Percentiles rank a stretch among this genome's conserved stretches.
phyloP scores from a whole-genome alignment of 306 rosid genomes.

The Casuarina equisetifolia region DNA sequence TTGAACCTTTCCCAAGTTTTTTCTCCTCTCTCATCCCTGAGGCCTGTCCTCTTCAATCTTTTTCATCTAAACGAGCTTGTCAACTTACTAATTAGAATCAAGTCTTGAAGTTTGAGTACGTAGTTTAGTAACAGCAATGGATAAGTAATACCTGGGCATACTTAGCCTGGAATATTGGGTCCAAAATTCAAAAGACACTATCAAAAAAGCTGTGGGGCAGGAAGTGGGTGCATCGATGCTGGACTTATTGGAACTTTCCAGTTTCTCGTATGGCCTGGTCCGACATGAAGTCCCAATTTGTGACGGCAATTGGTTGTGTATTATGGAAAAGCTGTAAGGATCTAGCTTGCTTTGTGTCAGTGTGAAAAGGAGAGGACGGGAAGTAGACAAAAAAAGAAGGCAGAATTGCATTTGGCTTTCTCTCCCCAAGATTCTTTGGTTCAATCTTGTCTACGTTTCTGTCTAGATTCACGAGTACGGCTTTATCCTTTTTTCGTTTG shows the following conservation, averaged over 20 bases:
- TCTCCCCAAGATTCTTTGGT: neutral
- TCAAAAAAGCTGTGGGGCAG: neutral
- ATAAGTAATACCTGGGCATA: neutral
- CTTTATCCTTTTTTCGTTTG: neutral
- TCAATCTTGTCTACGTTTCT: conserved; percentile 25
- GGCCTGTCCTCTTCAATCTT: conserved; percentile 13
- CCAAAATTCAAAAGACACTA: neutral
- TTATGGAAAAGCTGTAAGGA: conserved; percentile 15
- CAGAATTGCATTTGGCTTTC: no score
- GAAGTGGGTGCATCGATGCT: neutral
- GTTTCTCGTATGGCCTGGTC: neutral
- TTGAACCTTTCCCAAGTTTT: neutral
- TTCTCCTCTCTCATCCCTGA: neutral
- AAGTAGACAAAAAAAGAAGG: neutral
- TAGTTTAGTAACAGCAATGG: neutral
- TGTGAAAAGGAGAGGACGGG: conserved; percentile 11
- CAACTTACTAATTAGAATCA: neutral
- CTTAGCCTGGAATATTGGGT: neutral
- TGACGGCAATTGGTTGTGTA: conserved; percentile 1
- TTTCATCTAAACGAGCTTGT: neutral
- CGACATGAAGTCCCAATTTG: neutral
- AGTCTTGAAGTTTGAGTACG: neutral
- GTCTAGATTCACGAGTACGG: conserved; percentile 44
- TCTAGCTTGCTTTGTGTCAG: conserved; percentile 10
- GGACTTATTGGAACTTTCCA: neutral